Base-by-base conservation (phyloP, 2,329 filamentous ascomycete species). In the Pyrenophora tritici-repentis region DNA sequence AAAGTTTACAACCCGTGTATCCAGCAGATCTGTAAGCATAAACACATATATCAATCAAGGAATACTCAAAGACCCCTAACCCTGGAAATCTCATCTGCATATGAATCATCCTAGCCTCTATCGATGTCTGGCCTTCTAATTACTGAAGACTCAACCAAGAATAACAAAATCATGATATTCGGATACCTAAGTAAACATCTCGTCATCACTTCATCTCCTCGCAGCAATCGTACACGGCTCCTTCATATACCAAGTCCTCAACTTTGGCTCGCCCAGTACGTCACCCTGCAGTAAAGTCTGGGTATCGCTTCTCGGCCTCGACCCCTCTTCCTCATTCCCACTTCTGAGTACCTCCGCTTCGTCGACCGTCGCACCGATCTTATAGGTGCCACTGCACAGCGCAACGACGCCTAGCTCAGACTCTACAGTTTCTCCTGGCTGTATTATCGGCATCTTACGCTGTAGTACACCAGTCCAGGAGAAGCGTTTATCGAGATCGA, bases 401-500 rank as follows among this genome's bases (percentile, higher is more conserved):
- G 87, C 83, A 35, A 89, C 89, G 36, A 92, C 80, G 4, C 89
- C 89, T 3, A 95, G 74, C 1, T 81, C 79, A 17, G 89, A 78
- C 53, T 86, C 82, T 0, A 80, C 78, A n/a, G 75, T 82, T 37
- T 81, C 78, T 4, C 84, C 82, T 0, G 85, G 83, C 5, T 75
- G 73, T 1, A 96, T 69, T 6, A 83, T 67, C 0, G 88, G 85
- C 0, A 96, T 76, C 1, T 83, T 80, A 65, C 87, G 86, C 74
- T 97, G 92, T 50, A 96, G 74, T 24, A 89, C 86, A 1, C 92
- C 92, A 58, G 91, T 93, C 87, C 90, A 94, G 1, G 87, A 86
- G 46, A 96, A 82, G 57, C 91, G 90, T 66, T 90, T 86, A 35
- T 88, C 88, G 48, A 93, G 84, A 69, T 96, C 92, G 13, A 96